Conservation (phyloP, 225 moss, liverwort and hornwort genomes). For the Ulota crispa region DNA sequence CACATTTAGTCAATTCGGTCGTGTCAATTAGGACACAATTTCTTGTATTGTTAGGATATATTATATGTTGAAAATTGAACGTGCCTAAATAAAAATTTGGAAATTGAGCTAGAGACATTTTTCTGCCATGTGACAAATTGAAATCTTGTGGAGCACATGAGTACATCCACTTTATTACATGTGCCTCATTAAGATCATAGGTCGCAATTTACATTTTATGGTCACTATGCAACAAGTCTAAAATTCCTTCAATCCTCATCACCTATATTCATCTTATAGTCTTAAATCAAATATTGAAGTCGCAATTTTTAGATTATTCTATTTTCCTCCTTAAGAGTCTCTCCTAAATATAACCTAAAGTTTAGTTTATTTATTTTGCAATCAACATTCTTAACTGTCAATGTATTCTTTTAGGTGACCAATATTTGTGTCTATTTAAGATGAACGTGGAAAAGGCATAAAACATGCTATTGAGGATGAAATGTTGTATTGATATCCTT, state of each 20-base stretch:
- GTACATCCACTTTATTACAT: slow-evolving; percentile 52
- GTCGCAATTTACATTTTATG: slow-evolving; percentile 75
- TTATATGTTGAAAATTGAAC: not conserved
- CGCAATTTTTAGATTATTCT: not conserved
- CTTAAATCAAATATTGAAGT: not conserved
- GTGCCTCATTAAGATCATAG: slow-evolving; percentile 71
- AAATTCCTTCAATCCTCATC: slow-evolving; percentile 2
- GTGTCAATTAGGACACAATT: no score
- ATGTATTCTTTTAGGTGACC: not conserved
- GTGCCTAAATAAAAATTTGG: not conserved
- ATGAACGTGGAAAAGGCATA: not conserved
- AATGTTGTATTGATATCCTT: not conserved
- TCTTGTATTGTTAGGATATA: no score
- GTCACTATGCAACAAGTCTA: slow-evolving; percentile 70
- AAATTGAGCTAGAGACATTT: not conserved
- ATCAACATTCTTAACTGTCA: not conserved
- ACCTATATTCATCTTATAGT: not conserved
- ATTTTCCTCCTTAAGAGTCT: not conserved
- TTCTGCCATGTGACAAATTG: slow-evolving; percentile 55
- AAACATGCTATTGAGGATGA: not conserved
- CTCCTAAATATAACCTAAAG: not conserved
- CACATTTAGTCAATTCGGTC: no score
- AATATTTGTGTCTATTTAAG: not conserved
- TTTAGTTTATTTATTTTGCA: not conserved
- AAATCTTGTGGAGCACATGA: slow-evolving; percentile 83